Evolutionary conservation across 345 rosid genomes (phyloP), one percentile per base, ranked within the genome.

Genomic region (Rhodamnia argentea): DNA sequence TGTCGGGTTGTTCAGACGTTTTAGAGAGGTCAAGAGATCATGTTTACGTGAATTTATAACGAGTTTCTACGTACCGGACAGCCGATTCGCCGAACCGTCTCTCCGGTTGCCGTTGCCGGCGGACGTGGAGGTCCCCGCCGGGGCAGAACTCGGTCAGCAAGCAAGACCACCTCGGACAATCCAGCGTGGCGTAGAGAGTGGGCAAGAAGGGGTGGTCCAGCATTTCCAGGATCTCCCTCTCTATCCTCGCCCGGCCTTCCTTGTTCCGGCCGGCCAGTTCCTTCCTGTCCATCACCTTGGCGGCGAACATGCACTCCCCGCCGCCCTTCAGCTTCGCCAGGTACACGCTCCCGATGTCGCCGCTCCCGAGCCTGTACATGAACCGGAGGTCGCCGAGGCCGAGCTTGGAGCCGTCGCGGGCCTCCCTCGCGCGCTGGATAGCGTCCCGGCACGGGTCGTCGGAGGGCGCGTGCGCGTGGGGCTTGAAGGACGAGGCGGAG

Each of bases 171-270:
- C 93, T 87, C 9, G 92, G 92, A 53, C 95, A 93, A 62, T 95
- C 96, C 86, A 95, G 90, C 14, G 94, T 91, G 86, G 94, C 94
- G 87, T 93, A 95, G 29, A 96, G 92, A 37, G 92, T 92, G 6
- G 99, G 99, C 89, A 96, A 87, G 83, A 96, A 96, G 2, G 99
- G 99, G 84, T 96, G 99, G 82, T 96, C 97, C 90, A 96, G 83
- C 85, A 90, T 86, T 83, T 93, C 94, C 88, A 96, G 75, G 4
- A 96, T 92, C 85, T 94, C 95, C 89, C 92, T 94, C 88, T 95
- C 99, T 47, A 94, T 90, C 86, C 86, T 91, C 2, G 97, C 96
- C 87, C 99, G 88, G 5, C 88, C 83, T 11, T 93, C 95, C 89
- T 96, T 96, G 89, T 93, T 94, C 87, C 98, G 85, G n/a, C 89